phyloP scores from a whole-genome alignment of 768 basidiomycete genomes.

The Pleurotus ostreatus region DNA sequence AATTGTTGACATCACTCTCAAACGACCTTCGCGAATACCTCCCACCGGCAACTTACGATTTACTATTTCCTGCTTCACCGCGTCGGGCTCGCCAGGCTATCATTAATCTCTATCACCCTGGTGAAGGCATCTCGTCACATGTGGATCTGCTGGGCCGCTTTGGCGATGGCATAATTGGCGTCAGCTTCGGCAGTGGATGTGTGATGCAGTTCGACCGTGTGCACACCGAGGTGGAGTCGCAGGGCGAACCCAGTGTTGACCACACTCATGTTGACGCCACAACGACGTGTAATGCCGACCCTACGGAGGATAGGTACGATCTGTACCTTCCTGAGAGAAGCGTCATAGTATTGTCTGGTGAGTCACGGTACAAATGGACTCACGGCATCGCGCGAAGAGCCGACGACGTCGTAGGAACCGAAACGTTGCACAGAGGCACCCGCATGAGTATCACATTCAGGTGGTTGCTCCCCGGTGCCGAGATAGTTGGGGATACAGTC shows the following conservation, averaged over 20 bases:
- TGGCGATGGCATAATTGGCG: conserved; percentile 85
- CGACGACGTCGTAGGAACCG: conserved; percentile 51
- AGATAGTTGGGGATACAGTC: conserved; percentile 54
- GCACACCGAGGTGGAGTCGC: background rate
- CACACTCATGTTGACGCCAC: too few species aligned
- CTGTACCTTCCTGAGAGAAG: conserved; percentile 76
- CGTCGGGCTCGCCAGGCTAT: conserved; percentile 76
- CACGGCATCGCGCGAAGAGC: conserved; percentile 75
- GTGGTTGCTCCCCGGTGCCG: conserved; percentile 83
- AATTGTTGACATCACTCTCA: conserved; percentile 50
- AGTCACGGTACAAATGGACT: conserved; percentile 82
- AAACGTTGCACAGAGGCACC: conserved; percentile 41
- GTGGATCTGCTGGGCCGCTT: conserved; percentile 83
- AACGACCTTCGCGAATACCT: conserved; percentile 45
- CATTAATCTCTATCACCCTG: conserved; percentile 83
- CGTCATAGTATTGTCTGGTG: conserved; percentile 72
- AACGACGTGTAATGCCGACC: background rate
- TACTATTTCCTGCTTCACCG: conserved; percentile 56
- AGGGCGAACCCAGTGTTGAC: background rate
- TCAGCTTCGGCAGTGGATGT: conserved; percentile 77
- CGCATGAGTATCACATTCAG: conserved; percentile 84
- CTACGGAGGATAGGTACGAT: conserved; percentile 29
- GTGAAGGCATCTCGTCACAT: conserved; percentile 86
- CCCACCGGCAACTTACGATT: conserved; percentile 41
- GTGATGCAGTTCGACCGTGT: conserved; percentile 68